These are phyloP conservation scores for sunflower (Helianthus annuus) DNA, from an alignment of 129 eudicot genomes.

Conservation along the genomic window DNA sequence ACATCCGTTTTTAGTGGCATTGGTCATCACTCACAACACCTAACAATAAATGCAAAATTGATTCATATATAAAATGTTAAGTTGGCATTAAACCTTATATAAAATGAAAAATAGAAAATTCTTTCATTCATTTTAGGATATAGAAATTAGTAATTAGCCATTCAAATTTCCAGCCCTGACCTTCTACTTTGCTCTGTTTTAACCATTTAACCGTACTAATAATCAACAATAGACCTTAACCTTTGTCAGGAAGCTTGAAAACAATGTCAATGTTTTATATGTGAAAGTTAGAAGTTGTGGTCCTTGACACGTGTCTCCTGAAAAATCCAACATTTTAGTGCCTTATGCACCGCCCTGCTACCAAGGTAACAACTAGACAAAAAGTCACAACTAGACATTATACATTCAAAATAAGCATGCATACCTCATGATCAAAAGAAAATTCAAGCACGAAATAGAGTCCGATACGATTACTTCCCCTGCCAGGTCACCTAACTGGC, in stretches of 20 bases:
- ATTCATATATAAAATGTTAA: no score
- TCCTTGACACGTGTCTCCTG: conserved; percentile 16
- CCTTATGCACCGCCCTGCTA: conserved; percentile 24
- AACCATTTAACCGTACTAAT: conserved; percentile 19
- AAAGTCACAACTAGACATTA: conserved; percentile 17
- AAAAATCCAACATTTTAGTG: conserved; percentile 28
- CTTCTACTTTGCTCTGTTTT: not conserved
- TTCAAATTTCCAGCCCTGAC: not conserved
- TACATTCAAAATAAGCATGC: conserved; percentile 6
- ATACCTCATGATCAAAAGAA: conserved; percentile 16
- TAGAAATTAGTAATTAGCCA: no score
- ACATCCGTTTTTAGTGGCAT: no score
- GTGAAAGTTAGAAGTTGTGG: conserved; percentile 24
- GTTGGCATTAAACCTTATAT: no score
- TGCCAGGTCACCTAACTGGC: conserved; percentile 9
- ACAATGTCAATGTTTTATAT: conserved; percentile 1
- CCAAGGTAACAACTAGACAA: not conserved
- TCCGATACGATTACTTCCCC: not conserved
- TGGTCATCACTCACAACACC: no score
- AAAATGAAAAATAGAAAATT: no score
- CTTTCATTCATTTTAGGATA: no score
- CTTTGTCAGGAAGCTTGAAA: conserved; percentile 9
- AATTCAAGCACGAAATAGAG: conserved; percentile 22
- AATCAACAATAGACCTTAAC: conserved; percentile 24
- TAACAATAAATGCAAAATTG: no score